Conservation (phyloP, 352 stramenopile species). For the Phytophthora tubulina region DNA sequence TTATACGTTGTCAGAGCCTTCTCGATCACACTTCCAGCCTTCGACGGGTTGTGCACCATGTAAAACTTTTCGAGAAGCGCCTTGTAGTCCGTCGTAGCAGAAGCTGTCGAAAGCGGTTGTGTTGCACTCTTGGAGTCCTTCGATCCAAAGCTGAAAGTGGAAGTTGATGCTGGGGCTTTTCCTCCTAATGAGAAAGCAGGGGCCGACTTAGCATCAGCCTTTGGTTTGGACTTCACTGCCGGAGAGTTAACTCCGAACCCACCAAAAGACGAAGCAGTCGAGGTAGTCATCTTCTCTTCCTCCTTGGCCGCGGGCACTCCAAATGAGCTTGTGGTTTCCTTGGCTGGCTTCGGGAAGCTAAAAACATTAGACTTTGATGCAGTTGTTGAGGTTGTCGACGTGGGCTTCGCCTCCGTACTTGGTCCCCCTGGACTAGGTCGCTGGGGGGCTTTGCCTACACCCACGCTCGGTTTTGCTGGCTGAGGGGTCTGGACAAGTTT, state of each 20-base stretch:
- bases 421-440: conserved; percentile 48
- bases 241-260: conserved; percentile 35
- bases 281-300: conserved; percentile 14
- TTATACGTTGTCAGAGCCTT: conserved; percentile 65
- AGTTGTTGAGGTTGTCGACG: conserved; percentile 10
- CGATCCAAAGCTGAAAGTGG: conserved; percentile 42
- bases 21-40: conserved; percentile 52
- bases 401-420: conserved; percentile 22
- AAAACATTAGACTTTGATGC: conserved; percentile 30
- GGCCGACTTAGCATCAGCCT: conserved; percentile 16
- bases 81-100: conserved; percentile 55
- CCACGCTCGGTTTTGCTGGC: conserved; percentile 43
- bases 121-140: conserved; percentile 20
- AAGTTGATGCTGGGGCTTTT: conserved; percentile 32
- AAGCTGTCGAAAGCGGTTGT: conserved; percentile 10
- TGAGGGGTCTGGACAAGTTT: conserved; percentile 64
- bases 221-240: conserved; percentile 34
- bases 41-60: conserved; percentile 64
- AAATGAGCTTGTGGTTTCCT: conserved; percentile 20
- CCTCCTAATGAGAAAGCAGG: conserved; percentile 43
- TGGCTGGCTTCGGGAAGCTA: conserved; percentile 41
- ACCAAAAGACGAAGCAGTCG: conserved; percentile 15
- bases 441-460: conserved; percentile 50
- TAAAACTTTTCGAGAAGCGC: conserved; percentile 70
- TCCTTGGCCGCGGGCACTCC: conserved; percentile 16